These are phyloP conservation scores for Torrubiella hemipterigena DNA, from an alignment of 2,329 filamentous ascomycete genomes.

Conservation along the genomic window DNA sequence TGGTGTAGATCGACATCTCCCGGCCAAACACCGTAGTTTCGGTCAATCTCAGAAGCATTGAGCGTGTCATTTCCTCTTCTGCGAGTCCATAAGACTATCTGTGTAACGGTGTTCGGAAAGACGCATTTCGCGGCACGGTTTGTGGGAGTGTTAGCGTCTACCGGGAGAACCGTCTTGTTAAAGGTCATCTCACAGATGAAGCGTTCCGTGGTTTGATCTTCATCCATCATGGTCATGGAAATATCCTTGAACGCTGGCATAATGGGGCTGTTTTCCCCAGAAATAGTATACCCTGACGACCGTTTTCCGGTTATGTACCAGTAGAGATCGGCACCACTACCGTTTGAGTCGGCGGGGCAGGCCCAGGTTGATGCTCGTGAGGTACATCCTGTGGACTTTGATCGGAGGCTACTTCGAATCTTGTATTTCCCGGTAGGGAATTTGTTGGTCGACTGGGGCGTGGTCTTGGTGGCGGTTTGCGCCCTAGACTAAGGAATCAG, in stretches of 20 bases:
- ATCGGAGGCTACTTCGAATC: too few species aligned
- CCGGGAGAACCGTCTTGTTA: constrained; percentile 39
- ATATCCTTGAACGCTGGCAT: constrained; percentile 19
- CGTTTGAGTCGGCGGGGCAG: constrained; percentile 43
- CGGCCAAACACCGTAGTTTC: constrained; percentile 36
- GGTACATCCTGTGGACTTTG: constrained; percentile 42
- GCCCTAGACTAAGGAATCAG: neutral
- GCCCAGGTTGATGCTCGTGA: constrained; percentile 45
- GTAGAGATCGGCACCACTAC: constrained; percentile 39
- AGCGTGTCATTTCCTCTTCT: constrained; percentile 14
- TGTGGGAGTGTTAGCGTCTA: constrained; percentile 24
- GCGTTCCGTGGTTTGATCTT: constrained; percentile 35
- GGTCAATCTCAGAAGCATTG: constrained; percentile 7
- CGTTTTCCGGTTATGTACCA: too few species aligned
- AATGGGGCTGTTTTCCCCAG: too few species aligned
- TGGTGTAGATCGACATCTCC: constrained; percentile 45
- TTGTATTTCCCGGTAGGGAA: constrained; percentile 54
- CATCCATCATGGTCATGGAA: constrained; percentile 35
- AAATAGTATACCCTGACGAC: too few species aligned
- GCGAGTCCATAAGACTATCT: constrained; percentile 48
- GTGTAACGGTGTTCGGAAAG: constrained; percentile 43
- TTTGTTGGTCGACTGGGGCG: too few species aligned
- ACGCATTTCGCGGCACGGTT: constrained; percentile 40
- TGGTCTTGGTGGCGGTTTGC: neutral
- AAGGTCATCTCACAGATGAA: constrained; percentile 44